Evolutionary conservation across 768 basidiomycete genomes (phyloP).

Genomic region (Trametes coccinea): DNA sequence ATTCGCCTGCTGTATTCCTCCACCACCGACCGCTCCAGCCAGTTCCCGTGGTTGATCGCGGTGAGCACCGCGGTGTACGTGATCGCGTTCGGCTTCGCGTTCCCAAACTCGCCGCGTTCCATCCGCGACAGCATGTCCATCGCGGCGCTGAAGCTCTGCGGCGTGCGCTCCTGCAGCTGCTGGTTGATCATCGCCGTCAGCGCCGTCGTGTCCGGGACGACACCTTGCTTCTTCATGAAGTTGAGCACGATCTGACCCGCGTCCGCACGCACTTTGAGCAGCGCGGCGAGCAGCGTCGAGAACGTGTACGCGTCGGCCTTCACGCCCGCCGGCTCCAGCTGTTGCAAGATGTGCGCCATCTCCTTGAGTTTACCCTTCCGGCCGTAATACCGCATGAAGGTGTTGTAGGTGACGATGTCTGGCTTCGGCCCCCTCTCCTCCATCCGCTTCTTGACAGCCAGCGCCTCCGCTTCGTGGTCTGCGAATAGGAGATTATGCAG

Average conservation of each 20-base stretch:
- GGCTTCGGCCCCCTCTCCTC: slow-evolving; percentile 53
- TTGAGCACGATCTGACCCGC: slow-evolving; percentile 63
- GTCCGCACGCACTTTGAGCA: slow-evolving; percentile 67
- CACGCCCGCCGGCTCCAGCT: slow-evolving; percentile 55
- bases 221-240: slow-evolving; percentile 75
- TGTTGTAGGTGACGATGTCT: slow-evolving; percentile 81
- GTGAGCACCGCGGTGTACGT: slow-evolving; percentile 83
- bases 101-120: slow-evolving; percentile 52
- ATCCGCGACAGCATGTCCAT: slow-evolving; percentile 73
- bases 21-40: slow-evolving; percentile 46
- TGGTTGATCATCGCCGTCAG: slow-evolving; percentile 81
- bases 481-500: slow-evolving; percentile 62
- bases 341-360: slow-evolving; percentile 57
- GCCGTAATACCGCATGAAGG: slow-evolving; percentile 67
- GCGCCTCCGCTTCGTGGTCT: slow-evolving; percentile 36
- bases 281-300: slow-evolving; percentile 79
- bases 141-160: slow-evolving; percentile 57
- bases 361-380: slow-evolving; percentile 61
- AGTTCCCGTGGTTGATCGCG: slow-evolving; percentile 63
- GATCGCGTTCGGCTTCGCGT: slow-evolving; percentile 64
- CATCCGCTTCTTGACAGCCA: slow-evolving; percentile 42
- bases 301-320: slow-evolving; percentile 82
- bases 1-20: slow-evolving; percentile 52
- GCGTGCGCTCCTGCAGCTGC: slow-evolving; percentile 59
- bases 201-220: slow-evolving; percentile 72